Evolutionary conservation across 2,329 filamentous ascomycete species (phyloP).

Genomic region (Calonectria pseudoreteaudii): DNA sequence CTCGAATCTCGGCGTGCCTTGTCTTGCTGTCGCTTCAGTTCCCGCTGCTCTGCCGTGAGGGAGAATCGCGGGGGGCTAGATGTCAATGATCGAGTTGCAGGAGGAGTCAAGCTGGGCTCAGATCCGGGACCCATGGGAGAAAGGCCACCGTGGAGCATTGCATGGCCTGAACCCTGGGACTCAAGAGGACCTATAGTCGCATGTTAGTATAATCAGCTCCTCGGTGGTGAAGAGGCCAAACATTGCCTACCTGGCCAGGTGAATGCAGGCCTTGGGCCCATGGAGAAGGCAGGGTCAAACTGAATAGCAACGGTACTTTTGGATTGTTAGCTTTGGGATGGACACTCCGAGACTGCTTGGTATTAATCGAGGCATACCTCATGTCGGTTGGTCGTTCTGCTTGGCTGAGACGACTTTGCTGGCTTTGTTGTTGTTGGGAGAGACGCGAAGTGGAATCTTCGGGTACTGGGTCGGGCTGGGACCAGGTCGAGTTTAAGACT

Average conservation of each 20-base stretch:
- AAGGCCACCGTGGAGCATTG: conserved; percentile 59
- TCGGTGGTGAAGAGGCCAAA: not conserved
- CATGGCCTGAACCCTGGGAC: conserved; percentile 43
- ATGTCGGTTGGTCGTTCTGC: conserved; percentile 33
- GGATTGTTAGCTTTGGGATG: conserved; percentile 25
- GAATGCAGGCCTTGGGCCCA: conserved; percentile 63
- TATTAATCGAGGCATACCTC: conserved; percentile 33
- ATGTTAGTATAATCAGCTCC: conserved; percentile 5
- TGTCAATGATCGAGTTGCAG: conserved; percentile 64
- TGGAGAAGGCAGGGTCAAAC: conserved; percentile 63
- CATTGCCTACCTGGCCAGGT: conserved; percentile 60
- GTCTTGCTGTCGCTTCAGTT: conserved; percentile 71
- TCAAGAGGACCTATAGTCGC: conserved; percentile 49
- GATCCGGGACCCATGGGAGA: conserved; percentile 59
- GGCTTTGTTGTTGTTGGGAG: conserved; percentile 31
- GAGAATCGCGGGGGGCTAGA: conserved; percentile 67
- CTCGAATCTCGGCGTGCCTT: conserved; percentile 70
- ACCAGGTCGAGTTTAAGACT: conserved; percentile 38
- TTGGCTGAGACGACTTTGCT: conserved; percentile 22
- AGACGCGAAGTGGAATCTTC: conserved; percentile 33
- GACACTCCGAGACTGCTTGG: not conserved
- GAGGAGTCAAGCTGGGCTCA: conserved; percentile 64
- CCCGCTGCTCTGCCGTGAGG: conserved; percentile 70
- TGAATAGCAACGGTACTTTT: conserved; percentile 62
- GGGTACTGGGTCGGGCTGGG: conserved; percentile 34